Conservation (phyloP, 2,329 filamentous ascomycete species). For the Gremmenia infestans region DNA sequence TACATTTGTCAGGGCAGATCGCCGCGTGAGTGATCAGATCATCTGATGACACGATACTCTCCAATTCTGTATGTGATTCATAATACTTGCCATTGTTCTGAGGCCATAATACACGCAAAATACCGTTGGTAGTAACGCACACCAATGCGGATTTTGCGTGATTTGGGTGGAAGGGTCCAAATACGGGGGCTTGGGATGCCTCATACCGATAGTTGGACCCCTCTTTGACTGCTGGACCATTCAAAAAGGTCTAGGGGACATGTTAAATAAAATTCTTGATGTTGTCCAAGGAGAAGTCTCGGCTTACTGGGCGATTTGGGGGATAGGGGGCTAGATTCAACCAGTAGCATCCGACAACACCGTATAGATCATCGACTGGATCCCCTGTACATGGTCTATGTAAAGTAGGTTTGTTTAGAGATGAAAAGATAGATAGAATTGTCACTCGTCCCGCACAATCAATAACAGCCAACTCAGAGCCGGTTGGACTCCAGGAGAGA, state of each 20-base stretch:
- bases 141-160: conserved; percentile 68
- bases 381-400: conserved; percentile 62
- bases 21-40: conserved; percentile 78
- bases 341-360: conserved; percentile 84
- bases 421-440: conserved; percentile 66
- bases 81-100: conserved; percentile 68
- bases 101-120: conserved; percentile 71
- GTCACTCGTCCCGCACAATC: conserved; percentile 74
- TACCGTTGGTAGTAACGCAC: conserved; percentile 68
- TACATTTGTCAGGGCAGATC: conserved; percentile 69
- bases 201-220: conserved; percentile 63
- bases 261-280: background rate
- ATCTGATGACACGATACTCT: conserved; percentile 65
- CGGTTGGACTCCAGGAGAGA: conserved; percentile 71
- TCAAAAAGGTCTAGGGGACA: conserved; percentile 39
- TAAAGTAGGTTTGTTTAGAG: conserved; percentile 66
- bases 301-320: conserved; percentile 26
- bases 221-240: conserved; percentile 60
- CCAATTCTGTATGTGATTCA: conserved; percentile 68
- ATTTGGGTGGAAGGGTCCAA: conserved; percentile 69
- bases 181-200: conserved; percentile 57
- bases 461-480: conserved; percentile 75
- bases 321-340: conserved; percentile 40
- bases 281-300: background rate
- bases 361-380: conserved; percentile 66